Base-by-base conservation (phyloP, 352 stramenopile genomes). In the Chloridella minuta region DNA sequence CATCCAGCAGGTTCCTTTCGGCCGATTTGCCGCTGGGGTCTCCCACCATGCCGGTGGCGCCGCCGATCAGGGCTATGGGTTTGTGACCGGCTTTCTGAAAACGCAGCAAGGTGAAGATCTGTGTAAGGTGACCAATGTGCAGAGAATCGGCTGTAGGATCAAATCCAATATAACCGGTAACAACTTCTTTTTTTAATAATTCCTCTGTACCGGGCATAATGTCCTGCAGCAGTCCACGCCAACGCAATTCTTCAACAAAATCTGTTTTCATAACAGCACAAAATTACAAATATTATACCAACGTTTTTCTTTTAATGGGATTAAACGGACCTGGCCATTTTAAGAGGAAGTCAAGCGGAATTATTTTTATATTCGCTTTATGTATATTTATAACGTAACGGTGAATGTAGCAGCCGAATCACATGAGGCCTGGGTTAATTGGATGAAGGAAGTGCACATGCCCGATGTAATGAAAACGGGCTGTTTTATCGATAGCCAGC, bases 11-110 rank as follows among this genome's bases (percentile, higher is more conserved):
- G 86, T 96, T 90, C 51, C 97, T 92, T 88, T 96, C 93, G 89
- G 98, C 94, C 85, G 96, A 95, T 90, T 98, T 98, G 87, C 95
- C 95, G 83, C 95, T 98, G 21, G 97, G 97, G 90, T 99, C 97
- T 28, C 97, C 97, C 27, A 99, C 96, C 90, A 94, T 92, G 2
- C 92, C 93, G 2, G 93, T 97, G 30, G 92, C 92, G 40, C 93
- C 93, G 27, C 88, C 88, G 0, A 90, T 90, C 16, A 97, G 90
- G 21, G 94, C 90, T 87, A 99, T 96, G 21, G 95, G 95, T 4
- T 93, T 92, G 89, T 94, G 85, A 1, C 92, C 92, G 0, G 91
- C 91, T 86, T 89, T 86, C 88, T 95, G 92, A 88, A 96, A 95
- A 89, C 86, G 2, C 49, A 87, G n/a, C 23, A 87, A 80, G 3